Conservation (phyloP, 345 rosid species). For the Salix caprea region DNA sequence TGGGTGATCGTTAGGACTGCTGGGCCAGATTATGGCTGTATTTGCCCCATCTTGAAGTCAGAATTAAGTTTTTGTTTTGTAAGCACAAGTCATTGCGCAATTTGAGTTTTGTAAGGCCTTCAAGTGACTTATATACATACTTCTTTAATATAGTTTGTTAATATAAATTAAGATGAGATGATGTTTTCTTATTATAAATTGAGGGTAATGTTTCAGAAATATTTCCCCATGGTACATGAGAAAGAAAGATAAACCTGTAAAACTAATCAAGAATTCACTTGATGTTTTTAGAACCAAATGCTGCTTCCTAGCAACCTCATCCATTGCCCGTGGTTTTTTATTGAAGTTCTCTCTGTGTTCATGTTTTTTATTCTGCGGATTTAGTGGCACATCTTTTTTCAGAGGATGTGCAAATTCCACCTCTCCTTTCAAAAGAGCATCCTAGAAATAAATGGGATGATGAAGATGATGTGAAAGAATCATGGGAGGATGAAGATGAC, state of each 20-base stretch:
- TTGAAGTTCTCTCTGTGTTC: neutral
- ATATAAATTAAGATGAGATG: no score
- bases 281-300: no score
- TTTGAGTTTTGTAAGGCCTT: neutral
- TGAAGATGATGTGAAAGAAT: no score
- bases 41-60: neutral
- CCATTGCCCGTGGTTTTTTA: neutral
- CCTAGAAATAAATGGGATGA: slow-evolving; percentile 44
- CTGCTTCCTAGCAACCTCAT: neutral
- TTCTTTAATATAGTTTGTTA: no score
- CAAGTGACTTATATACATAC: neutral
- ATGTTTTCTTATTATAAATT: no score
- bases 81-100: neutral
- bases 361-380: neutral
- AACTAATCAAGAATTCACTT: no score
- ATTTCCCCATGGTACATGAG: no score
- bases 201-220: no score
- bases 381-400: neutral
- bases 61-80: neutral
- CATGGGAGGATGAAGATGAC: no score
- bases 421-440: slow-evolving; percentile 46
- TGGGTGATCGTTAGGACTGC: neutral
- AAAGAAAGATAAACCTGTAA: no score
- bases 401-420: slow-evolving; percentile 69
- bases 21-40: neutral